These are phyloP conservation scores for Abrus precatorius DNA, from an alignment of 306 rosid species.

Conservation along the genomic window DNA sequence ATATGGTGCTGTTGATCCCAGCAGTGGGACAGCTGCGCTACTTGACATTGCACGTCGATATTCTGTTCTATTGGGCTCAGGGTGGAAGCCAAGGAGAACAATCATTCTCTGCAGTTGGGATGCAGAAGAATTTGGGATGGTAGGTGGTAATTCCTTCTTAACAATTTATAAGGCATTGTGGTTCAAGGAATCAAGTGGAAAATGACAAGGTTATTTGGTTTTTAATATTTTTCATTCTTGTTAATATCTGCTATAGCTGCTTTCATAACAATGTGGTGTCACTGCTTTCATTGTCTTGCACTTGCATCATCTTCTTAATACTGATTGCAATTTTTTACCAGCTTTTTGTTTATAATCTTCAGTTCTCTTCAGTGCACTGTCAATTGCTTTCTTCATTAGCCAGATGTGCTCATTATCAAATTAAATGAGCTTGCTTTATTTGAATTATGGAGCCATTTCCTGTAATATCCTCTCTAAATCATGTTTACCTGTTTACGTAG, in stretches of 20 bases:
- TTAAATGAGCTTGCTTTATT: constrained; percentile 14
- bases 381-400: constrained; percentile 38
- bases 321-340: neutral
- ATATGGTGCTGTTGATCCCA: constrained; percentile 90
- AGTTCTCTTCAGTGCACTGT: constrained; percentile 19
- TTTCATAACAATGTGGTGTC: neutral
- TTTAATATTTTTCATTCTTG: constrained; percentile 1
- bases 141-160: neutral
- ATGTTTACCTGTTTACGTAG: constrained; percentile 50
- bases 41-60: constrained; percentile 84
- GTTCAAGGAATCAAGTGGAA: neutral
- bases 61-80: constrained; percentile 57
- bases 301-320: neutral
- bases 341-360: neutral
- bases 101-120: constrained; percentile 55
- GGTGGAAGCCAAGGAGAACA: constrained; percentile 80
- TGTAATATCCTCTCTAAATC: constrained; percentile 23
- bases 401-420: constrained; percentile 4
- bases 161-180: neutral
- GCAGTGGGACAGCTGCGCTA: constrained; percentile 83
- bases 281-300: constrained; percentile 9
- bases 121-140: constrained; percentile 57
- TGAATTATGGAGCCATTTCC: constrained; percentile 14
- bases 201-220: constrained; percentile 1
- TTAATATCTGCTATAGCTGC: neutral